Evolutionary conservation across 306 rosid genomes (phyloP), one percentile per base, ranked within the genome.

Genomic region (Lathyrus oleraceus): DNA sequence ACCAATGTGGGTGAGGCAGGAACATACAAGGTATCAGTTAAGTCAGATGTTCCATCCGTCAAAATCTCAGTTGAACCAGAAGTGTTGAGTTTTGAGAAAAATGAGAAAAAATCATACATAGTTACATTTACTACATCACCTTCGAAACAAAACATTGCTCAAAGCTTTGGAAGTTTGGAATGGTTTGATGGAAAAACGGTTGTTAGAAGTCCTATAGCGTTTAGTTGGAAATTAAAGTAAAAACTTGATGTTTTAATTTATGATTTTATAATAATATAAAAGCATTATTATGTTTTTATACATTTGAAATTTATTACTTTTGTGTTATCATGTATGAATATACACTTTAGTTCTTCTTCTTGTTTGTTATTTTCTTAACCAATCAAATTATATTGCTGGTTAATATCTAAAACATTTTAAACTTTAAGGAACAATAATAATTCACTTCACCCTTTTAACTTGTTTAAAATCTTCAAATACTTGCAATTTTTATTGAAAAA

Each of bases 1-100:
- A 84, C 92, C 8, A 92, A 92, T 27, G 97, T 89, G 62, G 97
- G 96, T 11, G 30, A 70, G 0, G 74, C 80, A 0, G 96, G 95
- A 62, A 87, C 84, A 0, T 92, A 87, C 77, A 89, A 77, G 68
- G 90, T 51, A 5, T 69, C 87, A 0, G 21, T 81, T 27, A 59
- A 65, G 1, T 44, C 84, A 1, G 84, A 79, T 8, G 65, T 10
- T 12, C 76, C 80, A 0, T 14, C 54, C 1, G 81, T 92, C 15
- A 76, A 86, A 65, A 48, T 89, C 4, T 38, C 74, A 0, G 87
- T 92, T 17, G 87, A 81, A 72, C 97, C 97, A 0, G 74, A 83
- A 2, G 77, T 76, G 58, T 71, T 92, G 73, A 72, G 73, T 74
- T 92, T 92, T 54, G 72, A 60, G 8, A 32, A n/a, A 53, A 85